Evolutionary conservation across 306 rosid species (phyloP).

Genomic region (Vicia sativa): DNA sequence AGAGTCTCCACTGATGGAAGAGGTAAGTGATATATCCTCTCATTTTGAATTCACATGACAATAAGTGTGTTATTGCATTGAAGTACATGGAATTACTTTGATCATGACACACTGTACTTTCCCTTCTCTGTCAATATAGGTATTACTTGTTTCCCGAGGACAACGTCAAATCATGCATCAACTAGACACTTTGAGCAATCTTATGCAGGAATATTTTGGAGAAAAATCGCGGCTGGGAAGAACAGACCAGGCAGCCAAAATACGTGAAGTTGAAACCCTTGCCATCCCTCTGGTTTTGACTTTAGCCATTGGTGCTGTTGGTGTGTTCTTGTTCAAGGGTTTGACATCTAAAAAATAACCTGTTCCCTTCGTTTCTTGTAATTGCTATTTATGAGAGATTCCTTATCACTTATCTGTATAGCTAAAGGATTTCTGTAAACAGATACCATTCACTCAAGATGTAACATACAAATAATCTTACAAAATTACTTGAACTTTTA

Average conservation of each 20-base stretch:
- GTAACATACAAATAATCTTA: background rate
- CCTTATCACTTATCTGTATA: conserved; percentile 5
- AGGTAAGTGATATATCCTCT: conserved; percentile 55
- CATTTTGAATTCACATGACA: conserved; percentile 31
- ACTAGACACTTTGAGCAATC: conserved; percentile 75
- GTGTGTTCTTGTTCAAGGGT: conserved; percentile 63
- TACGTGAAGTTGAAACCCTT: conserved; percentile 50
- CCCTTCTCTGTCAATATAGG: conserved; percentile 40
- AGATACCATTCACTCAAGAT: background rate
- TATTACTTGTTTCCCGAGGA: conserved; percentile 63
- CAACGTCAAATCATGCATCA: conserved; percentile 91
- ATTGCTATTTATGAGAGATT: conserved; percentile 9
- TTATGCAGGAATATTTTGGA: conserved; percentile 66
- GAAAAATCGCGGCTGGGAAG: conserved; percentile 62
- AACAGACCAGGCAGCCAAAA: conserved; percentile 47
- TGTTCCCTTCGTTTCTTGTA: background rate
- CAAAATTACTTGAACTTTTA: too few relatives aligned
- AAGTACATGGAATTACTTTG: conserved; percentile 1
- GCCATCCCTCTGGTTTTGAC: conserved; percentile 61
- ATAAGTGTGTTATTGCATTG: conserved; percentile 3
- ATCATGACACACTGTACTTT: background rate
- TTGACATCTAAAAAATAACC: conserved; percentile 56
- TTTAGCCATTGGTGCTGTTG: conserved; percentile 70
- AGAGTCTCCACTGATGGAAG: conserved; percentile 83
- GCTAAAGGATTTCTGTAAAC: background rate